Conservation (phyloP, 805 yeast genomes). For the Tetrapisispora arboricola region DNA sequence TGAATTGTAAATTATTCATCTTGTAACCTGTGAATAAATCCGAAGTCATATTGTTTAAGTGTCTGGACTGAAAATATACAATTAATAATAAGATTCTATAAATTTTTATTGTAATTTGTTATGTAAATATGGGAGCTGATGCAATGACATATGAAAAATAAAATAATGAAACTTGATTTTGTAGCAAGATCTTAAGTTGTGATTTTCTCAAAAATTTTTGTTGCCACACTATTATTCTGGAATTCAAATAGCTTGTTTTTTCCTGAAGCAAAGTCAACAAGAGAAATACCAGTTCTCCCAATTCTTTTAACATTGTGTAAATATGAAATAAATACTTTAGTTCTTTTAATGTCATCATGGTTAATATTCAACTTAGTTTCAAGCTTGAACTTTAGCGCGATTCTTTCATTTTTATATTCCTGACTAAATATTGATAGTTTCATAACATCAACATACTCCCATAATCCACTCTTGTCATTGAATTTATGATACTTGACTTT, state of each 20-base stretch:
- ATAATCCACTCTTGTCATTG: constrained; percentile 9
- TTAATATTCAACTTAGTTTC: not conserved
- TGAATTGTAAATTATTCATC: not conserved
- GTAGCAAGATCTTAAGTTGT: not conserved
- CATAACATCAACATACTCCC: constrained; percentile 16
- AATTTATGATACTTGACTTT: constrained; percentile 19
- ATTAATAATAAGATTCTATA: too few species aligned
- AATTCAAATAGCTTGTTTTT: constrained; percentile 20
- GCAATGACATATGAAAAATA: too few species aligned
- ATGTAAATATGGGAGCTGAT: too few species aligned
- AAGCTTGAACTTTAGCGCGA: constrained; percentile 14
- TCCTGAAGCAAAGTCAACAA: constrained; percentile 8
- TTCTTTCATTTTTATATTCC: constrained; percentile 11
- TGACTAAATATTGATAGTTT: constrained; percentile 14
- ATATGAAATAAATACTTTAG: constrained; percentile 5
- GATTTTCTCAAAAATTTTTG: constrained; percentile 17
- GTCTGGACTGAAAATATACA: too few species aligned
- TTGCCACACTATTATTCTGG: constrained; percentile 16
- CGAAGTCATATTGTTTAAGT: too few species aligned
- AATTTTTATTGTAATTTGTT: too few species aligned
- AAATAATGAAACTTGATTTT: not conserved
- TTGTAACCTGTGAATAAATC: constrained; percentile 1
- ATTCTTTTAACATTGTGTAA: constrained; percentile 15
- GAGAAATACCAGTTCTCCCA: constrained; percentile 22
- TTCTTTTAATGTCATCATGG: not conserved